Conservation (phyloP, 768 basidiomycete species). For the Mycena sanguinolenta region DNA sequence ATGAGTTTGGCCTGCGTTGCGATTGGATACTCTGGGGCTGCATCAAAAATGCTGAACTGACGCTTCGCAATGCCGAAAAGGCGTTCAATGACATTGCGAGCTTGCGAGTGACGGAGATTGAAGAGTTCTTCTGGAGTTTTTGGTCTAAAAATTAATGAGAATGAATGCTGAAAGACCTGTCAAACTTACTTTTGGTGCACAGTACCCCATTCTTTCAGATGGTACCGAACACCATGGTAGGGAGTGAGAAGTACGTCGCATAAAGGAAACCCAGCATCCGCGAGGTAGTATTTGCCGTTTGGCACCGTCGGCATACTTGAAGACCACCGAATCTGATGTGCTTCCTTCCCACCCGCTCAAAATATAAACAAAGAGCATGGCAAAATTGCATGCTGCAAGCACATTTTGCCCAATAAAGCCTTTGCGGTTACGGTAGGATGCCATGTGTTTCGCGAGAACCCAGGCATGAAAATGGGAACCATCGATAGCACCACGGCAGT, state of each 20-base stretch:
- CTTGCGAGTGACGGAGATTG: background rate
- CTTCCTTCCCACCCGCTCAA: too few relatives aligned
- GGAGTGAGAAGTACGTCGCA: background rate
- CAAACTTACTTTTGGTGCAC: background rate
- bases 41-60: slow-evolving; percentile 22
- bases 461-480: too few relatives aligned
- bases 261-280: background rate
- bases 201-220: background rate
- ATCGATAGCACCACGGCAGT: too few relatives aligned
- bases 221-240: background rate
- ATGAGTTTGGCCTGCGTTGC: slow-evolving; percentile 19
- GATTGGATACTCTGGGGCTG: slow-evolving; percentile 5
- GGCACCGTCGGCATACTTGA: background rate
- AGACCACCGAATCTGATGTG: background rate
- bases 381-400: too few relatives aligned
- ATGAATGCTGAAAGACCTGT: background rate
- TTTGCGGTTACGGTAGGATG: too few relatives aligned
- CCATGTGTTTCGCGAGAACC: too few relatives aligned
- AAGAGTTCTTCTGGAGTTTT: background rate
- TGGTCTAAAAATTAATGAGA: background rate
- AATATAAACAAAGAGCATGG: too few relatives aligned
- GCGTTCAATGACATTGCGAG: background rate
- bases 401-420: too few relatives aligned
- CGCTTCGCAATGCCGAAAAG: slow-evolving; percentile 25
- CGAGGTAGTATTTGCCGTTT: background rate